Evolutionary conservation across 202 grass and related monocot species (phyloP), one percentile per base, ranked within the genome.

Genomic region (Carex arenaria): DNA sequence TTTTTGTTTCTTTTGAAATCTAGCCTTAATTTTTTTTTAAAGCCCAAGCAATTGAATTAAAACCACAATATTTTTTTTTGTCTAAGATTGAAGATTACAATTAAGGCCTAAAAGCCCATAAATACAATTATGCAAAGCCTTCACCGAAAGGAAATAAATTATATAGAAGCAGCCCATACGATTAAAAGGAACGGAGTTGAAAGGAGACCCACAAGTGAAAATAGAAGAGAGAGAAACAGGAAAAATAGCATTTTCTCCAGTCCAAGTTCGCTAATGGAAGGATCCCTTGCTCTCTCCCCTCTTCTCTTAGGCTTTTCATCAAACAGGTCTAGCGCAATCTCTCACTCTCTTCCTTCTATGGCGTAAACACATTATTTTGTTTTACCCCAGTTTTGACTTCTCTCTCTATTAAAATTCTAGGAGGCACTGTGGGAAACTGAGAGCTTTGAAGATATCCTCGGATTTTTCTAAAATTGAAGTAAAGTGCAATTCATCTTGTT

Each of bases 391-490:
- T 84, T 53, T 56, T 68, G 10, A 26, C 26, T 61, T 61, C 34
- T 59, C 7, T 32, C 5, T 84, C 36, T 69, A 69, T 56, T 68
- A 23, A 19, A 15, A 55, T 76, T 36, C 69, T 19, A 80, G 63
- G 38, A 80, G 13, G 84, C 38, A 56, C 31, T 69, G 61, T 57
- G 2, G 10, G 72, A 86, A 47, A 80, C 32, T 28, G 45, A 66
- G 63, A 80, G 63, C 84, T 52, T 59, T 72, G 62, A 78, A 56
- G 64, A 32, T 86, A 49, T 80, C 64, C 17, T 86, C 84, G 61
- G 84, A 86, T 86, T 86, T 9, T 74, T 79, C 84, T 14, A 72
- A 80, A 62, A 69, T 86, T 59, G 75, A 86, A 62, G 84, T 86
- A 85, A 69, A 63, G 72, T 10, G 4, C 8, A 20, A 62, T 0